Evolutionary conservation across 306 rosid genomes (phyloP).

Genomic region (Cicer judaicum): DNA sequence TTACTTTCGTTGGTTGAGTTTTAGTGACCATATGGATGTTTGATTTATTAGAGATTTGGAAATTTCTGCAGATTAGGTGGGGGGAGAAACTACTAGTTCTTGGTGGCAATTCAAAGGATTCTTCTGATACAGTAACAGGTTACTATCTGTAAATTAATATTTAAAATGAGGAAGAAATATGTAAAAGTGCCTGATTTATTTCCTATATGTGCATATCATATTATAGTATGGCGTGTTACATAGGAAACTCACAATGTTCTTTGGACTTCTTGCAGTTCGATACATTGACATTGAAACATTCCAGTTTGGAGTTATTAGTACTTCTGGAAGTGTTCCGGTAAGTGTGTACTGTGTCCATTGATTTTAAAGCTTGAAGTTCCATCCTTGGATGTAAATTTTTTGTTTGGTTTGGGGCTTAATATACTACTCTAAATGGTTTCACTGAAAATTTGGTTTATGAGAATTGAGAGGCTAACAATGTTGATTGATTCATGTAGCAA

Average conservation of each 20-base stretch:
- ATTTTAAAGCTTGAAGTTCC: constrained; percentile 38
- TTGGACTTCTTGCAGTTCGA: constrained; percentile 70
- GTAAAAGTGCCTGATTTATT: constrained; percentile 11
- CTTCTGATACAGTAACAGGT: constrained; percentile 71
- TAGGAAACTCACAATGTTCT: constrained; percentile 45
- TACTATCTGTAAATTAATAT: constrained; percentile 46
- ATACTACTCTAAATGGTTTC: constrained; percentile 33
- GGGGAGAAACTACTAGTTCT: constrained; percentile 78
- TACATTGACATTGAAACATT: constrained; percentile 72
- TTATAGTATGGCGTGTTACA: constrained; percentile 10
- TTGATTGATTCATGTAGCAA: constrained; percentile 28
- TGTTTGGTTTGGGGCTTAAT: constrained; percentile 31
- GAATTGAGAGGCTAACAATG: constrained; percentile 8
- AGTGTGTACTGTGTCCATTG: constrained; percentile 41
- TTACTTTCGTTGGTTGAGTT: constrained; percentile 30
- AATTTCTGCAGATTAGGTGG: constrained; percentile 78
- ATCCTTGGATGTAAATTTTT: constrained; percentile 32
- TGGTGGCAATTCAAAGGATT: constrained; percentile 77
- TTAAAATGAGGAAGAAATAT: constrained; percentile 23
- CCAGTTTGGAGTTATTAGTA: constrained; percentile 66
- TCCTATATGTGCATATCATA: constrained; percentile 31
- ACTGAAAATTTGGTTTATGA: constrained; percentile 34
- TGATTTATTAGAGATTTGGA: constrained; percentile 41
- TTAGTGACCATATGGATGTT: constrained; percentile 19
- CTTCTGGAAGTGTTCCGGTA: constrained; percentile 93